Evolutionary conservation across 495 filamentous ascomycete genomes (phyloP).

Genomic region (Oidiodendron maius): DNA sequence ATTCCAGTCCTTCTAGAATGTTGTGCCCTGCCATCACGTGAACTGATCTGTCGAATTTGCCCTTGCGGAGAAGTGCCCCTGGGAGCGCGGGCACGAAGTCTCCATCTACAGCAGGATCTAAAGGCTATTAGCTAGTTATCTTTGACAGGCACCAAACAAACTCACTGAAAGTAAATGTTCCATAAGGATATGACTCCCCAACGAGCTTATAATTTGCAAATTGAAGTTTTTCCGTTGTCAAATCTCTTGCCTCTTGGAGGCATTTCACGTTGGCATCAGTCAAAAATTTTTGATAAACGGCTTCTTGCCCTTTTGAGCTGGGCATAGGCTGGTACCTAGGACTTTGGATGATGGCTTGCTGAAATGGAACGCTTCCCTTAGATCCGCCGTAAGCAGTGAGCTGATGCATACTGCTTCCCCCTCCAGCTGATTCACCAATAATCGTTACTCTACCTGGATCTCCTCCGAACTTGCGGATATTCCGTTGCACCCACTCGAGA

Average conservation of each 20-base stretch:
- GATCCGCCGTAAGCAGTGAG: slow-evolving; percentile 50
- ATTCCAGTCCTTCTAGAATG: slow-evolving; percentile 41
- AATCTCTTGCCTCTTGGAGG: slow-evolving; percentile 40
- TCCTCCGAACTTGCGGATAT: slow-evolving; percentile 37
- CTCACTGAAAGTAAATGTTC: slow-evolving; percentile 45
- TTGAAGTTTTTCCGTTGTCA: slow-evolving; percentile 39
- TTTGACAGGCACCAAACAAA: neutral
- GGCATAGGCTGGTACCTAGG: slow-evolving; percentile 16
- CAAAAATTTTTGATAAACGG: slow-evolving; percentile 18
- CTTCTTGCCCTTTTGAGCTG: slow-evolving; percentile 12
- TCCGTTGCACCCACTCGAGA: slow-evolving; percentile 58
- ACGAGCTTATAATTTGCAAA: slow-evolving; percentile 48
- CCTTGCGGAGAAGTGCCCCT: slow-evolving; percentile 47
- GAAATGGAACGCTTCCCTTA: slow-evolving; percentile 17
- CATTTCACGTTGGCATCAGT: slow-evolving; percentile 26
- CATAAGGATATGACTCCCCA: slow-evolving; percentile 28
- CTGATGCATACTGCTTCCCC: slow-evolving; percentile 60
- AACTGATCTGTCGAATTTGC: slow-evolving; percentile 47
- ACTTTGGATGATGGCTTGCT: slow-evolving; percentile 24
- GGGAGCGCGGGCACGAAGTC: slow-evolving; percentile 51
- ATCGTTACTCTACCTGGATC: slow-evolving; percentile 34
- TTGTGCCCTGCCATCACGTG: slow-evolving; percentile 56
- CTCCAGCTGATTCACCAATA: slow-evolving; percentile 61
- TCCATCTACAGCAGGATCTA: slow-evolving; percentile 51
- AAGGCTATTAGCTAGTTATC: neutral